A percentile compares a stretch with the other conserved stretches of the same genome.
phyloP scores from a whole-genome alignment of 208 protist genomes.

The Endotrypanum monterogeii region DNA sequence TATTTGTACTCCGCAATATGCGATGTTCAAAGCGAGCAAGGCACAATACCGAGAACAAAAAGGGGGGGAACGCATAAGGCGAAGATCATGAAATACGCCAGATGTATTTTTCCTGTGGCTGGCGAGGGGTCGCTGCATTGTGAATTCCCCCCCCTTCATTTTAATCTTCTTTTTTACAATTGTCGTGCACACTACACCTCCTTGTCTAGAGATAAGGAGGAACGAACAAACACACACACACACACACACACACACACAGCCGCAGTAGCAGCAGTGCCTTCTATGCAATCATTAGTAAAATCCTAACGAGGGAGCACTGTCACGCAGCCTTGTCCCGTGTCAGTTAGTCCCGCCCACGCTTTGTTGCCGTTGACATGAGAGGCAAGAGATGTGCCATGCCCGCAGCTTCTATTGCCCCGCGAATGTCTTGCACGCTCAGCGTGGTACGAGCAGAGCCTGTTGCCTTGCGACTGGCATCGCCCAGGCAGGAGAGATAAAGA shows the following conservation, averaged over 20 bases:
- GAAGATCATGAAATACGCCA: too few species aligned
- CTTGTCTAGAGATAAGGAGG: neutral
- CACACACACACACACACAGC: neutral
- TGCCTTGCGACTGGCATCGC: slow-evolving; percentile 57
- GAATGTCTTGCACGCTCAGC: slow-evolving; percentile 69
- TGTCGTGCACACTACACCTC: too few species aligned
- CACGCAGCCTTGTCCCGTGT: neutral
- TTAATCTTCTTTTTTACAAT: too few species aligned
- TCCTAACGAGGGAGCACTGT: neutral
- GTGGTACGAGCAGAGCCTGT: slow-evolving; percentile 54
- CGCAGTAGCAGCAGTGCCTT: neutral
- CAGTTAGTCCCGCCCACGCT: slow-evolving; percentile 43
- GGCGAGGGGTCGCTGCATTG: too few species aligned
- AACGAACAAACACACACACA: neutral
- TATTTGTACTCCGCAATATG: too few species aligned
- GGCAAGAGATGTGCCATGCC: slow-evolving; percentile 74
- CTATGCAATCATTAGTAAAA: neutral
- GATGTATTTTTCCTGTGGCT: too few species aligned
- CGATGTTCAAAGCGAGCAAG: too few species aligned
- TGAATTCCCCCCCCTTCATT: too few species aligned
- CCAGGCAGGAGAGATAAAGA: slow-evolving; percentile 74
- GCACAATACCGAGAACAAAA: too few species aligned
- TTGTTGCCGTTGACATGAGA: slow-evolving; percentile 47
- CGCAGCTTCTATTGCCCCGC: slow-evolving; percentile 57
- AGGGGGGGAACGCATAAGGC: too few species aligned